Base-by-base conservation (phyloP, 2,329 filamentous ascomycete species). In the Clarireedia hainanense region DNA sequence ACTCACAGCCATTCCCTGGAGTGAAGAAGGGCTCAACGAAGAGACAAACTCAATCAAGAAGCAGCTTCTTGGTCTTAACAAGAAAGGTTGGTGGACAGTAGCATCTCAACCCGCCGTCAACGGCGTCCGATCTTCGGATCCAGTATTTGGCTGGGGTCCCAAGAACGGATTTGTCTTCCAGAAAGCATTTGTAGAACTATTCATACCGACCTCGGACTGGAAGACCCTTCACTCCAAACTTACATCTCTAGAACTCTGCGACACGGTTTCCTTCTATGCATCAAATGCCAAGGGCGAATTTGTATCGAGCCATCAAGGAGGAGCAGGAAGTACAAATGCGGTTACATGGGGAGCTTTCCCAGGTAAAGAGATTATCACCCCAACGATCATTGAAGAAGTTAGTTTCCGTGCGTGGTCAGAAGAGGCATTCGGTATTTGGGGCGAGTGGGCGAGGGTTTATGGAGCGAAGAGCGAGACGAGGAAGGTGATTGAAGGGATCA, bases 331-430 rank as follows among this genome's bases (percentile, higher is more conserved):
- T 65, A 92, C 95, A 30, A 96, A 97, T 67, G 91, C 92, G 0
- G 94, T 99, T 2, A 99, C 94, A 0, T 97, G 92, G 92, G 92
- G 92, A 51, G 89, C 91, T 0, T 97, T 97, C 73, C 87, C 89
- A 0, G 90, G 90, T 43, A 96, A 96, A 73, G 92, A 97, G 72
- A 97, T 97, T 68, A 82, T 95, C 57, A 95, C 91, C 23, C 92
- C 92, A 3, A 97, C 92, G 1, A 97, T 97, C 67, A 95, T 97
- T 66, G 92, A 97, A 70, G 89, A 91, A 64, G 89, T 96, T 51
- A 94, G 88, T 69, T 97, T 97, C 78, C 80, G 84, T 60, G 90
- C 91, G 6, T 99, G 94, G 94, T 81, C 84, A 56, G 94, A 97
- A 68, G 94, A 99, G 76, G 92, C 94, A 1, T 99, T 94, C 74